phyloP scores from a whole-genome alignment of 2,329 filamentous ascomycete species.

The Claviceps monticola region DNA sequence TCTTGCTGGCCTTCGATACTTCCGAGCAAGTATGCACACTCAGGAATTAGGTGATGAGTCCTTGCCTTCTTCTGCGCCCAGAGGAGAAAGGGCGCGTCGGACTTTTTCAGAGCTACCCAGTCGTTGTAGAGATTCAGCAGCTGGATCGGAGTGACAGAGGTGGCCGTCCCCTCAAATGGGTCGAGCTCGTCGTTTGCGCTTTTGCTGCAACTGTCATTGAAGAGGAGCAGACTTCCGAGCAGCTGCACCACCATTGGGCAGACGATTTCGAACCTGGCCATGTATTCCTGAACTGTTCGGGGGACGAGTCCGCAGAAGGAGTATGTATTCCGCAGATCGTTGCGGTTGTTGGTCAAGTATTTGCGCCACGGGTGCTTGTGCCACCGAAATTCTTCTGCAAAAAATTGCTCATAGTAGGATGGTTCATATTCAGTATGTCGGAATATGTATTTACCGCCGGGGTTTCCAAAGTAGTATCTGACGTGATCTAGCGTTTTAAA shows the following conservation, averaged over 20 bases:
- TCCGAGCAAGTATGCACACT: slow-evolving; percentile 6
- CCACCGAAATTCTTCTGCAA: too few species aligned
- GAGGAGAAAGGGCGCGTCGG: not conserved
- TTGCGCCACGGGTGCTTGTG: too few species aligned
- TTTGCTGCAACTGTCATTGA: not conserved
- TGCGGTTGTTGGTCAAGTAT: not conserved
- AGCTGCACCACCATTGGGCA: slow-evolving; percentile 7
- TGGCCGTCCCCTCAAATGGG: not conserved
- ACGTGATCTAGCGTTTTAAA: not conserved
- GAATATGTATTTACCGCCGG: slow-evolving; percentile 16
- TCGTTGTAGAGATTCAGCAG: not conserved
- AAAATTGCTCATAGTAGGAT: not conserved
- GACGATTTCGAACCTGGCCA: slow-evolving; percentile 7
- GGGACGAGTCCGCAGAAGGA: slow-evolving; percentile 13
- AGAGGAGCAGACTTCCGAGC: slow-evolving; percentile 9
- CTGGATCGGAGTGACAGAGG: not conserved
- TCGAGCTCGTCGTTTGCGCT: not conserved
- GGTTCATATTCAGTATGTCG: slow-evolving; percentile 3
- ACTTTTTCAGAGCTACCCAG: not conserved
- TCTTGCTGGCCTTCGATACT: not conserved
- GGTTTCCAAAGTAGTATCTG: slow-evolving; percentile 13
- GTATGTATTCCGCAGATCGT: not conserved
- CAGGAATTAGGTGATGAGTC: slow-evolving; percentile 1
- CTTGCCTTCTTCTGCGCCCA: not conserved
- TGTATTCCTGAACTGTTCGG: slow-evolving; percentile 9